Evolutionary conservation across 768 basidiomycete genomes (phyloP), one percentile per base, ranked within the genome.

Genomic region (Auricularia cornea): DNA sequence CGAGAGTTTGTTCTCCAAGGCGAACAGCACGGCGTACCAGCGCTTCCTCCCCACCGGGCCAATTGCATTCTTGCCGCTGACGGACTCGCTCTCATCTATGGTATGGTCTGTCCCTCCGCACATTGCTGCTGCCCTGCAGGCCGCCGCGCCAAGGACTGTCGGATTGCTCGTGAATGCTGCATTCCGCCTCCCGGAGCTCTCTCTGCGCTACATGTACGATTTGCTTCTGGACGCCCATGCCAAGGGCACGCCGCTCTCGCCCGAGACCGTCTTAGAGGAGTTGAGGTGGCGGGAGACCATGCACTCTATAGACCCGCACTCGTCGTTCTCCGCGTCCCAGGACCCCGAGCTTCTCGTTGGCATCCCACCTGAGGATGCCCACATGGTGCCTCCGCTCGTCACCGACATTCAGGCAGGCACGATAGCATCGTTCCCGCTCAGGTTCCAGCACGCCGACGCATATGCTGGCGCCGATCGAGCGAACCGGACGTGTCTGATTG

Each of bases 1-100:
- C 14, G 79, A 81, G 14, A 75, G 62, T 32, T 57, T 82, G 32
- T 85, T 84, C 68, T 81, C 87, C 70, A 76, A 76, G 10, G 83
- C 83, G 11, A 92, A 92, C 69, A 85, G 83, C 5, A 91, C 87
- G 0, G 95, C 93, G 0, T 98, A 90, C 75, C 97, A 98, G 73
- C 82, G 95, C 26, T 98, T 98, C 79, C 83, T 98, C 23, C 90
- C 94, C 2, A 94, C 94, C 3, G 96, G 97, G 0, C 96, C 96
- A 2, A 88, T 98, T 51, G 95, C 95, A 0, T 98, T 97, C 78
- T 82, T 98, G 26, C 97, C 96, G 0, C 81, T 98, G 51, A 88
- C 88, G 1, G 76, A 84, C 0, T 88, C 86, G 0, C 78, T 79
- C 2, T 92, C 94, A 11, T 94, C 95, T 3, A 80, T 98, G 59